phyloP scores from a whole-genome alignment of 164 flowering plant genomes.

The Litsea cubeba region DNA sequence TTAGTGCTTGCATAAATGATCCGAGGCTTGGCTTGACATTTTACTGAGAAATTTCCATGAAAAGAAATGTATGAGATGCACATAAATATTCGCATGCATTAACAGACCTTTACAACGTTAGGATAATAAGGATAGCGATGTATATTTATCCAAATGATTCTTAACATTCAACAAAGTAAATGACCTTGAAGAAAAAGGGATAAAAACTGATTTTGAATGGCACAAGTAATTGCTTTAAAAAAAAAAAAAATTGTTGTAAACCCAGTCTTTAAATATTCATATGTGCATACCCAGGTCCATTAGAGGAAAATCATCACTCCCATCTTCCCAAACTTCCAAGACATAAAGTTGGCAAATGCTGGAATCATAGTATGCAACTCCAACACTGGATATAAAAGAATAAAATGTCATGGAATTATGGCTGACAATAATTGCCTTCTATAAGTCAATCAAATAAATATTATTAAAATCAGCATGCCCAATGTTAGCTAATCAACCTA shows the following conservation, averaged over 20 bases:
- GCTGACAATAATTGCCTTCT: too few relatives aligned
- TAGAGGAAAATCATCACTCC: constrained; percentile 60
- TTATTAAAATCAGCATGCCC: background rate
- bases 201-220: background rate
- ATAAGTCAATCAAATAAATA: background rate
- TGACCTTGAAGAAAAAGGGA: background rate
- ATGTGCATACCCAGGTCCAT: constrained; percentile 62
- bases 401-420: background rate
- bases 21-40: constrained; percentile 82
- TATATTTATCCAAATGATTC: too few relatives aligned
- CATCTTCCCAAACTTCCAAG: constrained; percentile 92
- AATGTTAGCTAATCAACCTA: background rate
- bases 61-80: background rate
- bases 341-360: constrained; percentile 74
- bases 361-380: constrained; percentile 85
- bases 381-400: constrained; percentile 48
- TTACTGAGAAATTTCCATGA: constrained; percentile 44
- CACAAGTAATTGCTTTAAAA: background rate
- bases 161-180: constrained; percentile 1
- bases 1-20: constrained; percentile 89
- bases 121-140: too few relatives aligned
- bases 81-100: background rate
- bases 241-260: background rate
- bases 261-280: background rate
- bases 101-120: background rate